Evolutionary conservation across 495 filamentous ascomycete species (phyloP).

Genomic region (Entonaema liquescens): DNA sequence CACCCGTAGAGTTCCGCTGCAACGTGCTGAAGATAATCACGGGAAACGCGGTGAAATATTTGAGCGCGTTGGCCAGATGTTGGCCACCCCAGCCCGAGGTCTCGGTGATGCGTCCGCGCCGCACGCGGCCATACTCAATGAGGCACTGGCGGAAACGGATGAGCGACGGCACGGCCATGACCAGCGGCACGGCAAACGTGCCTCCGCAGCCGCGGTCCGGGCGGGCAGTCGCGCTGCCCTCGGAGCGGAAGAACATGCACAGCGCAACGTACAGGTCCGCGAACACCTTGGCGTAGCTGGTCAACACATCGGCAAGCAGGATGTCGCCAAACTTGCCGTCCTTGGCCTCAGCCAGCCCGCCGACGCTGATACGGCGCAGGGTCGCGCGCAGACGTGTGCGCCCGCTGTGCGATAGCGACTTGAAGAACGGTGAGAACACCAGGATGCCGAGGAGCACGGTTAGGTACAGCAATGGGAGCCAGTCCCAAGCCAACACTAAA

Average conservation of each 20-base stretch:
- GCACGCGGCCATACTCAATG: slow-evolving; percentile 83
- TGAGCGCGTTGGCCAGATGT: slow-evolving; percentile 90
- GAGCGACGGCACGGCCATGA: slow-evolving; percentile 80
- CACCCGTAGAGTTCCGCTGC: slow-evolving; percentile 69
- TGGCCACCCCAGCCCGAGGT: slow-evolving; percentile 73
- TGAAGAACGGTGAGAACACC: slow-evolving; percentile 67
- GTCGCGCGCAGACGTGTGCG: slow-evolving; percentile 77
- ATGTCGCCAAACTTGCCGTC: slow-evolving; percentile 95
- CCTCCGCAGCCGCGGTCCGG: slow-evolving; percentile 86
- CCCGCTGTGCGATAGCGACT: slow-evolving; percentile 70
- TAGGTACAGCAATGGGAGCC: slow-evolving; percentile 83
- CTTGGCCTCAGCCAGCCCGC: slow-evolving; percentile 79
- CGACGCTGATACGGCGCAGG: slow-evolving; percentile 76
- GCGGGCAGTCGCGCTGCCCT: slow-evolving; percentile 71
- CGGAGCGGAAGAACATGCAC: slow-evolving; percentile 83
- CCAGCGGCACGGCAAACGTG: slow-evolving; percentile 74
- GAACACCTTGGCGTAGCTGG: slow-evolving; percentile 90
- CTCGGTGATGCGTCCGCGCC: slow-evolving; percentile 57
- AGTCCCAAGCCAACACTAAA: slow-evolving; percentile 76
- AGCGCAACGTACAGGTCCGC: slow-evolving; percentile 87
- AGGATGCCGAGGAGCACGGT: slow-evolving; percentile 73
- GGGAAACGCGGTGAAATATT: slow-evolving; percentile 91
- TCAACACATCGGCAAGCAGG: slow-evolving; percentile 91
- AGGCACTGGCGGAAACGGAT: slow-evolving; percentile 93
- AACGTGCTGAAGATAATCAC: slow-evolving; percentile 82